Evolutionary conservation across 1,139 yeast species (phyloP), one percentile per base, ranked within the genome.

Genomic region (Pneumocystis wakefieldiae): DNA sequence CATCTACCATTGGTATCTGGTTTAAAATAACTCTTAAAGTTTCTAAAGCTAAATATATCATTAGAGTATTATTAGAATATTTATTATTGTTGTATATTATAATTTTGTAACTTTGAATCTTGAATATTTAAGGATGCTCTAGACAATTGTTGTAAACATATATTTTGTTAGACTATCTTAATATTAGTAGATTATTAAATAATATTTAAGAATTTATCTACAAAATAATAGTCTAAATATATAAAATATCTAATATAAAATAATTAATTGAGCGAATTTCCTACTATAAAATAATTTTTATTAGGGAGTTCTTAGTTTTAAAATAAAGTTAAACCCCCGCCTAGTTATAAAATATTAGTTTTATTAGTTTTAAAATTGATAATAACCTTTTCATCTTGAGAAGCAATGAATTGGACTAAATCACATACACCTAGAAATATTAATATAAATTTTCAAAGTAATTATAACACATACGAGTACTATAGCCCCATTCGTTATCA

Each of bases 401-500:
- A n/a, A 5, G 55, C 55, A 19, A 48, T 48, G 32, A n/a, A 48
- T 12, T 10, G 29, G 4, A 48, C 8, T 19, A 48, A 15, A 24
- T 48, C 55, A 8, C 55, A 24, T 12, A 48, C 12, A 3, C 55
- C 55, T 48, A 19, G 7, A 19, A 12, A 19, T 24, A 19, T 48
- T 24, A 48, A 19, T 3, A 7, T 19, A 14, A 6, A 10, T 24
- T 19, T 42, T 42, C n/a, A 39, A 17, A 17, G 15, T 3, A 19
- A 7, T 19, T 10, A n/a, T 5, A 19, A 19, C 12, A 48, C 55
- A 86, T 94, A 82, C 95, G 87, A 81, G 89, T 85, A 73, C 92
- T 86, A 88, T 87, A 87, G 76, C 95, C 95, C 81, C 76, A 87
- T 81, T 87, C 95, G 80, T 86, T 86, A 77, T 87, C 95, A 83